phyloP scores from a whole-genome alignment of 2,329 filamentous ascomycete genomes.

The Westerdykella ornata region DNA sequence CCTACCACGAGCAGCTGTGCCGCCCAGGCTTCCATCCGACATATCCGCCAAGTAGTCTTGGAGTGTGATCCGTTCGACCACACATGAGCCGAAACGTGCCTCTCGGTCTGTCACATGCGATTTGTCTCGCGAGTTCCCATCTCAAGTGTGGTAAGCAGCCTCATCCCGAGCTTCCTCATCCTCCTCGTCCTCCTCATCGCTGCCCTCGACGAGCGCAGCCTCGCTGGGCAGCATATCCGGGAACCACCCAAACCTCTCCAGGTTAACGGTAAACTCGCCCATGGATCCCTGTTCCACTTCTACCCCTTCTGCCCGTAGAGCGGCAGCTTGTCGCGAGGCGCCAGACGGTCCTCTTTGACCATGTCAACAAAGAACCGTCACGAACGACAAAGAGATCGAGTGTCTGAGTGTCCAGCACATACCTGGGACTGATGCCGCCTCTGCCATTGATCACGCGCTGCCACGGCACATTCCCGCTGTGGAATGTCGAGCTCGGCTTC shows the following conservation, averaged over 20 bases:
- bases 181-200: slow-evolving; percentile 26
- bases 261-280: slow-evolving; percentile 45
- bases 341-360: slow-evolving; percentile 40
- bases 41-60: background rate
- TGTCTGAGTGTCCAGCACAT: slow-evolving; percentile 19
- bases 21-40: background rate
- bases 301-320: slow-evolving; percentile 43
- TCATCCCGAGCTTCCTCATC: slow-evolving; percentile 11
- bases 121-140: background rate
- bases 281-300: slow-evolving; percentile 41
- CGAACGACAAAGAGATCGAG: slow-evolving; percentile 8
- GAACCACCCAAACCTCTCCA: slow-evolving; percentile 47
- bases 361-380: slow-evolving; percentile 18
- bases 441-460: slow-evolving; percentile 86
- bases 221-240: slow-evolving; percentile 47
- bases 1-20: background rate
- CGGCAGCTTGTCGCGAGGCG: slow-evolving; percentile 43
- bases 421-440: slow-evolving; percentile 81
- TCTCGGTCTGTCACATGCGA: background rate
- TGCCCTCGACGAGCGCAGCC: slow-evolving; percentile 29
- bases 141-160: slow-evolving; percentile 31
- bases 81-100: background rate
- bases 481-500: slow-evolving; percentile 49
- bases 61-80: background rate
- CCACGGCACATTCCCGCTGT: slow-evolving; percentile 81